Percentiles rank a stretch among this genome's conserved stretches.
These are phyloP conservation scores for Salmacisia buchloeana DNA, from an alignment of 1,284 basidiomycete species.

Conservation along the genomic window DNA sequence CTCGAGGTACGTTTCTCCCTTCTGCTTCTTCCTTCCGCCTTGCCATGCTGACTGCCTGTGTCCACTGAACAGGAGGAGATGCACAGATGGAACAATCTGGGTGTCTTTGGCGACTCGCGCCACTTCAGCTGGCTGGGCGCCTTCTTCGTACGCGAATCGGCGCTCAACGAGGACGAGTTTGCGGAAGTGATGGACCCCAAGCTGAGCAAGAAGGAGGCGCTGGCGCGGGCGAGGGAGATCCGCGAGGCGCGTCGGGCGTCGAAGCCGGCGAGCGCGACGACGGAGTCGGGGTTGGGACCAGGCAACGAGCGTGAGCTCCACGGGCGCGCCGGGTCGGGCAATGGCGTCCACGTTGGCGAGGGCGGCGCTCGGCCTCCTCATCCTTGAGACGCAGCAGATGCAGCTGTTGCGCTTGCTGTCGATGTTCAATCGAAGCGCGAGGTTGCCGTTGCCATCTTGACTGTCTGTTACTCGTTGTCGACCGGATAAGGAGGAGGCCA, in stretches of 20 bases:
- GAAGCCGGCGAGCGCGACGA: not conserved
- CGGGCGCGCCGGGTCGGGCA: no score
- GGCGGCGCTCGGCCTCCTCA: no score
- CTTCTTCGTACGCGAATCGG: not conserved
- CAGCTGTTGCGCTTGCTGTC: no score
- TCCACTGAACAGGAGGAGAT: constrained; percentile 8
- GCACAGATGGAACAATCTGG: not conserved
- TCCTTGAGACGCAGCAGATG: no score
- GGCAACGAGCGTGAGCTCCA: no score
- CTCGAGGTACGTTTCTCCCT: not conserved
- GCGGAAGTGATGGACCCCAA: not conserved
- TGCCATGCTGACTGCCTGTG: not conserved
- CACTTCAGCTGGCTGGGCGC: not conserved
- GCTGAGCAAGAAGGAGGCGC: not conserved
- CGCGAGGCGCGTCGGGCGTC: not conserved
- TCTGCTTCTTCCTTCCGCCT: not conserved
- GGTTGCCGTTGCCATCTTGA: no score
- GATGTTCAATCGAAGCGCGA: no score
- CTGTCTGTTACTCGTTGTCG: no score
- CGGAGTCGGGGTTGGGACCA: not conserved
- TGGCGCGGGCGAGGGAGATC: not conserved
- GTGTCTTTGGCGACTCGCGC: not conserved
- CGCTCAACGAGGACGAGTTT: not conserved
- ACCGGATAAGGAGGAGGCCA: no score
- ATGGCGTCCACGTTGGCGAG: no score